Evolutionary conservation across 371 early-diverging fungal genomes (phyloP).

Genomic region (Capillidium heterosporum): DNA sequence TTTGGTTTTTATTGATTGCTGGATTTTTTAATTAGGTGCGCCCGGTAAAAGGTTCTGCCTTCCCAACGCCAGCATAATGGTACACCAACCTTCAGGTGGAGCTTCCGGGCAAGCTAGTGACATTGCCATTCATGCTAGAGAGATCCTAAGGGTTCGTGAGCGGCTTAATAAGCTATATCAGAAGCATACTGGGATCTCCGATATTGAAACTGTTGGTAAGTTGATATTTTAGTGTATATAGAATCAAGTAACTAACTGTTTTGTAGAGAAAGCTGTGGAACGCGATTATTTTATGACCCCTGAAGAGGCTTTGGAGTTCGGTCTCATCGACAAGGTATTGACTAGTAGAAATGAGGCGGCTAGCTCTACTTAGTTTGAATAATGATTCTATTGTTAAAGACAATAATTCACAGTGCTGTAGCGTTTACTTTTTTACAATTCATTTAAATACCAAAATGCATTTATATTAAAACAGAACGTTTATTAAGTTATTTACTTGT

Average conservation of each 20-base stretch:
- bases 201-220: constrained; percentile 64
- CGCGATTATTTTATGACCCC: constrained; percentile 91
- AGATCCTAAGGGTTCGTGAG: constrained; percentile 80
- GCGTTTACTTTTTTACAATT: too few relatives aligned
- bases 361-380: too few relatives aligned
- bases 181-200: constrained; percentile 65
- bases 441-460: too few relatives aligned
- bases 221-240: not conserved
- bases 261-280: constrained; percentile 67
- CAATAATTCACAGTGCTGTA: too few relatives aligned
- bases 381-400: too few relatives aligned
- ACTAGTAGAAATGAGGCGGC: not conserved
- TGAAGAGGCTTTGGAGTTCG: constrained; percentile 78
- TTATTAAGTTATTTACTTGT: too few relatives aligned
- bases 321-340: constrained; percentile 71
- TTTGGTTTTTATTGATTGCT: not conserved
- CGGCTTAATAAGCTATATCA: constrained; percentile 72
- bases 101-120: constrained; percentile 94
- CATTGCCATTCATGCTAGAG: constrained; percentile 91
- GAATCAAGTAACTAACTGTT: not conserved
- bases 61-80: constrained; percentile 88
- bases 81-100: constrained; percentile 94
- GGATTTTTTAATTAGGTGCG: constrained; percentile 28
- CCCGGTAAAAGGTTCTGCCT: constrained; percentile 74
- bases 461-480: too few relatives aligned